Conservation (phyloP, 2,329 filamentous ascomycete genomes). For the Colletotrichum sp. region DNA sequence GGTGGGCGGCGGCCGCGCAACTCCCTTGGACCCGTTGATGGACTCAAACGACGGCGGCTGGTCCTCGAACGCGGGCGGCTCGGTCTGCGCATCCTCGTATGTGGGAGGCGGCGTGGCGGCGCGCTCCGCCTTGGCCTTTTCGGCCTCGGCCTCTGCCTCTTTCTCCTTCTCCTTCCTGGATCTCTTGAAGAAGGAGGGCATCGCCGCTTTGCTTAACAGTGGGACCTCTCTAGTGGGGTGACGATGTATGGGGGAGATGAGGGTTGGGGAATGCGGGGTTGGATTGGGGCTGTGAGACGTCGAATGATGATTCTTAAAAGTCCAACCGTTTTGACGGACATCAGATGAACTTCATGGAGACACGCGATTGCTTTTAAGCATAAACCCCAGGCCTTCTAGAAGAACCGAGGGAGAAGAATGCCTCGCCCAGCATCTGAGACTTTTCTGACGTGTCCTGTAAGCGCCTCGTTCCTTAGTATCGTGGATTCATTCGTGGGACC, state of each 20-base stretch:
- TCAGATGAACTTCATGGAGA: neutral
- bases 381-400: neutral
- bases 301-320: neutral
- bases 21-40: neutral
- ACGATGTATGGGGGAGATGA: neutral
- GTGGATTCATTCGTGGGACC: neutral
- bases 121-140: constrained; percentile 1
- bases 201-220: neutral
- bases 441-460: neutral
- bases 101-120: constrained; percentile 16
- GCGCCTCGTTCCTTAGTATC: neutral
- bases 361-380: neutral
- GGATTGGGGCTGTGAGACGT: neutral
- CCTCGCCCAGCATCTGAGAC: neutral
- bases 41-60: constrained; percentile 16
- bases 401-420: neutral
- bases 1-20: neutral
- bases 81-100: neutral
- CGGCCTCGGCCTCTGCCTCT: neutral
- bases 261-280: neutral
- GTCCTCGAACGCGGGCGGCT: constrained; percentile 12
- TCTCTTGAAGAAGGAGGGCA: constrained; percentile 15
- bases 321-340: neutral
- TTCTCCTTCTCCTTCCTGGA: constrained; percentile 16
- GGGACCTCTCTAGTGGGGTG: neutral